Base-by-base conservation (phyloP, 306 rosid genomes). In the Adenanthera pavonina region DNA sequence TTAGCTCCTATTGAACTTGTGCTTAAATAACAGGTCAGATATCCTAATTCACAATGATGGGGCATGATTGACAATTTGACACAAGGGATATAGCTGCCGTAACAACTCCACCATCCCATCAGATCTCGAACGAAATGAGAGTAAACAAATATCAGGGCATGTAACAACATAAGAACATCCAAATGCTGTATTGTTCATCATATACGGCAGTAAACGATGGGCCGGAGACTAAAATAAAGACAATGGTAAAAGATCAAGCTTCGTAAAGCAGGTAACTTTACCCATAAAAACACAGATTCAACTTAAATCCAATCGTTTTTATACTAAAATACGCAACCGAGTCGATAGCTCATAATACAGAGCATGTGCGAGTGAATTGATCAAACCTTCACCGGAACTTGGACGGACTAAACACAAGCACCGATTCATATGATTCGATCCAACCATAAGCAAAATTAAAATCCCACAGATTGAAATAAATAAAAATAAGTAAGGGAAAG, bases 161-260 rank as follows among this genome's bases (percentile, higher is more conserved):
- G 19, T 54, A 56, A 65, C 73, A 77, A n/a, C 48, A 67, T 8
- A 47, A 43, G 59, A 8, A 61, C 14, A 60, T 60, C 66, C 8
- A 60, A 48, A 48, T 6, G 6, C 16, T 44, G 74, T 38, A 61
- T 8, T 15, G 49, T 12, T 15, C 20, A 4, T 71, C 34, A 71
- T 34, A 19, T 14, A 41, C 38, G 78, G 60, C 34, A 14, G 54
- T 4, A 49, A 36, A 44, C 10, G 41, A 78, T 16, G 13, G 69
- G 35, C 40, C 56, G 68, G 64, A 20, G n/a, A 20, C 13, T 25
- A 14, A 60, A 19, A 83, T 30, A 25, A 25, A 60, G 70, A 48
- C 53, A 56, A 47, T 1, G 53, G 25, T 25, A 66, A 16, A 46
- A 14, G 69, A 59, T 77, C 78, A 82, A 86, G 75, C 36, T 17